Evolutionary conservation across 75 land plant genomes (phyloP).

Genomic region (Cryptomeria japonica): DNA sequence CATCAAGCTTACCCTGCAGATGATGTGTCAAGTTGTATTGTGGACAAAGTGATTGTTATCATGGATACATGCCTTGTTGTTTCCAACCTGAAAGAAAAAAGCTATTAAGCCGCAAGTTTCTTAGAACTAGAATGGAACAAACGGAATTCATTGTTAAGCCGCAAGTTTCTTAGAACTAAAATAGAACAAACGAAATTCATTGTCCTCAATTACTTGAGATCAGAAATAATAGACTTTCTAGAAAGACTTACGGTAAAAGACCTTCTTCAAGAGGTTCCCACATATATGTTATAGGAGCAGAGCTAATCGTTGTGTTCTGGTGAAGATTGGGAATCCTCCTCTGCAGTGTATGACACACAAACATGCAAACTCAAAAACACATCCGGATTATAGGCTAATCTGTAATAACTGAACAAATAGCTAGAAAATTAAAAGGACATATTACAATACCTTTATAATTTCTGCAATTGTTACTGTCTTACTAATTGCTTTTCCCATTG

Average conservation of each 20-base stretch:
- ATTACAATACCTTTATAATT: slow-evolving; percentile 70
- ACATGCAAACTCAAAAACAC: neutral
- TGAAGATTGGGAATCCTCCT: slow-evolving; percentile 51
- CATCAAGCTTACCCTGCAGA: slow-evolving; percentile 51
- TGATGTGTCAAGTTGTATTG: slow-evolving; percentile 55
- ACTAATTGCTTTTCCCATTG: slow-evolving; percentile 96
- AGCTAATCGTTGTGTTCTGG: slow-evolving; percentile 48
- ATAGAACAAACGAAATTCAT: neutral
- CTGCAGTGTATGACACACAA: slow-evolving; percentile 16
- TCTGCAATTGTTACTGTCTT: slow-evolving; percentile 93
- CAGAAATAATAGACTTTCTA: neutral
- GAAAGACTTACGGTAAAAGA: slow-evolving; percentile 46
- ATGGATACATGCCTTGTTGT: slow-evolving; percentile 80
- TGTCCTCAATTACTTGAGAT: neutral
- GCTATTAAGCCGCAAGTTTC: neutral
- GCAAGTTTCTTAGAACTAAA: neutral
- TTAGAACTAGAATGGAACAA: no score
- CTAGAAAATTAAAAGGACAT: neutral
- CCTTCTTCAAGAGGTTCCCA: slow-evolving; percentile 63
- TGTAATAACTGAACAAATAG: neutral
- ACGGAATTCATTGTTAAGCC: no score
- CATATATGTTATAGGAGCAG: slow-evolving; percentile 43
- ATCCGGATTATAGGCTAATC: neutral
- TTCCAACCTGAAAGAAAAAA: slow-evolving; percentile 42
- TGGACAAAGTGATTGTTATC: slow-evolving; percentile 73